phyloP scores from a whole-genome alignment of 257 asterid genomes.

The Mitragyna speciosa region DNA sequence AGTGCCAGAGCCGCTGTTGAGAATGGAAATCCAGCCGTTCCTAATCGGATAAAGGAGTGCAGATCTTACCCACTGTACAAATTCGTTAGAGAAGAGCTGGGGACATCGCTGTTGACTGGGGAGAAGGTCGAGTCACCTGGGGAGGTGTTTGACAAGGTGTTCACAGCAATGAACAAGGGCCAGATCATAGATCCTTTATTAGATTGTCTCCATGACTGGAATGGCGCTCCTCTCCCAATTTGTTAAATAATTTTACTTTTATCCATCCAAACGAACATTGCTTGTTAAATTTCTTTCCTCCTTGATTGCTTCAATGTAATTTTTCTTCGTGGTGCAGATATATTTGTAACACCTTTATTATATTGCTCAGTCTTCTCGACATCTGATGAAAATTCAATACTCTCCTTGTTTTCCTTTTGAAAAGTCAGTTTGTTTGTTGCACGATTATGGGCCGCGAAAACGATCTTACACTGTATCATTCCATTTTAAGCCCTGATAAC shows the following conservation, averaged over 20 bases:
- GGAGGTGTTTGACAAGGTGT: conserved; percentile 78
- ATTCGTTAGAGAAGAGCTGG: conserved; percentile 66
- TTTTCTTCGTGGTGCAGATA: not conserved
- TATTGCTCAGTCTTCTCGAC: not conserved
- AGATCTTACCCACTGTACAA: conserved; percentile 75
- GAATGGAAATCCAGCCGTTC: conserved; percentile 54
- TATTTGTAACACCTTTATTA: conserved; percentile 1
- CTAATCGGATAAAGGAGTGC: conserved; percentile 62
- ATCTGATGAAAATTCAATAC: not conserved
- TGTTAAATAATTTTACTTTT: too few relatives aligned
- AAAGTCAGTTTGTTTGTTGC: not conserved
- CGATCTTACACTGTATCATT: not conserved
- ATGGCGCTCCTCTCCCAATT: conserved; percentile 79
- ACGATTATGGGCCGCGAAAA: not conserved
- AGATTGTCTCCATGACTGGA: conserved; percentile 67
- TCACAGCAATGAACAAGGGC: conserved; percentile 64
- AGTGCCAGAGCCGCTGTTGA: conserved; percentile 56
- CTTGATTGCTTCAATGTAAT: not conserved
- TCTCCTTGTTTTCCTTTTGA: not conserved
- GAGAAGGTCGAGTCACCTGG: conserved; percentile 73
- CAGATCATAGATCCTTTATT: conserved; percentile 65
- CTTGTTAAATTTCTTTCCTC: conserved; percentile 5
- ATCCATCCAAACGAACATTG: not conserved
- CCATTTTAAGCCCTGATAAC: too few relatives aligned
- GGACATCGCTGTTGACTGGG: conserved; percentile 52